Evolutionary conservation across 345 rosid species (phyloP), one percentile per base, ranked within the genome.

Genomic region (Diplotaxis tenuifolia): DNA sequence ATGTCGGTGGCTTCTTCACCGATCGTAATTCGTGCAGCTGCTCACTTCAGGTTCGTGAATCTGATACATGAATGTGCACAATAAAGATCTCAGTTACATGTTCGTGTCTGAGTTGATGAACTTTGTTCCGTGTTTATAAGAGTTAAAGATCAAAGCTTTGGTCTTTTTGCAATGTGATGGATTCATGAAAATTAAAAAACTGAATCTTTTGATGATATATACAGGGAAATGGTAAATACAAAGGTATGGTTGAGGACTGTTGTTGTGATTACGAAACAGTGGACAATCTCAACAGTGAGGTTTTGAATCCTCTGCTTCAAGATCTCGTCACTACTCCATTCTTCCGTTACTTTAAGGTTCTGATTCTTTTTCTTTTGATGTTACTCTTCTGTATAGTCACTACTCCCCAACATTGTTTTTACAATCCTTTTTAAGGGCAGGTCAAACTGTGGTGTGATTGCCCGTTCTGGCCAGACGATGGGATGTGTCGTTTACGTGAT

Each of bases 371-470:
- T 7, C 9, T 42, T 42, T 70, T n/a, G 29, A 22, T 53, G 40
- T 1, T n/a, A 9, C 38, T 31, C 53, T 27, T 70, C 1, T 11
- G 2, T 4, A 42, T 47, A 18, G 14, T 3, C 20, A 53, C 2
- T 50, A 18, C 4, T 19, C 56, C 20, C 25, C 10, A 52, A 50
- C 55, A 49, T 49, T 9, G 21, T 16, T 50, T 19, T 9, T 3
- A 19, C 1, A 29, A 6, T 29, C 7, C 0, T 19, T 7, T 53
- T 28, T 21, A 21, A 53, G 79, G 29, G 12, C 52, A 94, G 98
- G 96, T 87, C 77, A 94, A 89, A 73, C 75, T 94, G 22, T 89
- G 93, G 99, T 96, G 99, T 84, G 89, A 96, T 70, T 96, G 99
- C 80, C 97, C 96, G 19, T 89, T 90, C 82, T 89, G 96, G 99